phyloP scores from a whole-genome alignment of 148 eudicot genomes.

The Limonium bicolor region DNA sequence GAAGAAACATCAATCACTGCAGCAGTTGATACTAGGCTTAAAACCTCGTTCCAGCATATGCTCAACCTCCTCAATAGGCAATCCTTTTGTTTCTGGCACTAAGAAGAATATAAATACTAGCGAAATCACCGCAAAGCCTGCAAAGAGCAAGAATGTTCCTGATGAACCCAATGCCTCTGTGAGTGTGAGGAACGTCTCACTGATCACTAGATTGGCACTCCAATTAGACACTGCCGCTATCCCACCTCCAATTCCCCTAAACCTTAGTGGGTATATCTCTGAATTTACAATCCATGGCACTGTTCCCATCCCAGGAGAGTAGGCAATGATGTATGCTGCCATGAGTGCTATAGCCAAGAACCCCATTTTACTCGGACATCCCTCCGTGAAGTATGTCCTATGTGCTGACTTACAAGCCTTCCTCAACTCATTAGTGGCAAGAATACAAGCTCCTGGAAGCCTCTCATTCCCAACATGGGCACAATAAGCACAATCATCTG shows the following conservation, averaged over 20 bases:
- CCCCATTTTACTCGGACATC: constrained; percentile 77
- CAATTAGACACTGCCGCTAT: constrained; percentile 62
- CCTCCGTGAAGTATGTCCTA: constrained; percentile 56
- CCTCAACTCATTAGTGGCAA: constrained; percentile 18
- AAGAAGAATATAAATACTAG: constrained; percentile 42
- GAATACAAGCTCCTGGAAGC: constrained; percentile 74
- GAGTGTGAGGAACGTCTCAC: constrained; percentile 59
- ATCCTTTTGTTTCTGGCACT: constrained; percentile 75
- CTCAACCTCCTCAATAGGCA: constrained; percentile 73
- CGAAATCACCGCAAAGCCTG: constrained; percentile 27
- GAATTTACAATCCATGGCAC: constrained; percentile 88
- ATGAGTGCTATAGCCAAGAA: constrained; percentile 41
- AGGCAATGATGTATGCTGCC: constrained; percentile 57
- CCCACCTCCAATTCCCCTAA: constrained; percentile 66
- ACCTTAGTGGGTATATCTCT: constrained; percentile 59
- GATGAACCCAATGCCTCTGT: constrained; percentile 47
- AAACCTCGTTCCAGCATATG: constrained; percentile 63
- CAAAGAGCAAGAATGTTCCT: constrained; percentile 58
- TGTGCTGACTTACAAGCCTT: constrained; percentile 25
- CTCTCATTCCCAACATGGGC: no score
- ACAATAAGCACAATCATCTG: constrained; percentile 51
- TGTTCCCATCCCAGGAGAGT: constrained; percentile 84
- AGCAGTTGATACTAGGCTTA: no score
- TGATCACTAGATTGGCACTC: constrained; percentile 55
- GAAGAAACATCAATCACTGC: no score